phyloP scores from a whole-genome alignment of 306 rosid genomes.

The Dryas drummondii region DNA sequence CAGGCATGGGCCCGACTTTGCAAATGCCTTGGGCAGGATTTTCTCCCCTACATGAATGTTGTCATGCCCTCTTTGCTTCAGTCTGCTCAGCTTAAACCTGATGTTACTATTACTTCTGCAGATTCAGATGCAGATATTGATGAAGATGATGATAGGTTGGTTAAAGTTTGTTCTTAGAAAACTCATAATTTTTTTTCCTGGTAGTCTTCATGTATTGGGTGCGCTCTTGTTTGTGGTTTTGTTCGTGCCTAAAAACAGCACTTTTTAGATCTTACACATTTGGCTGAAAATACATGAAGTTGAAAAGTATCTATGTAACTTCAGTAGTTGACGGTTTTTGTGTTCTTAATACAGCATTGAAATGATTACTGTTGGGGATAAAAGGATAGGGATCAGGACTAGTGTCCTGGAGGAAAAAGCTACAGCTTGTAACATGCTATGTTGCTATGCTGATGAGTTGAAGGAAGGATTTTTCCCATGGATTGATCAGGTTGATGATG shows the following conservation, averaged over 20 bases:
- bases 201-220: background rate
- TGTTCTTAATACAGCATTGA: slow-evolving; percentile 63
- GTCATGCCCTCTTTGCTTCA: slow-evolving; percentile 97
- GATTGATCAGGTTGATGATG: slow-evolving; percentile 84
- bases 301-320: background rate
- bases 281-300: background rate
- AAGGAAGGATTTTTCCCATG: slow-evolving; percentile 98
- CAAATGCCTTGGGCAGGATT: slow-evolving; percentile 95
- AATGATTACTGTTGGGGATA: slow-evolving; percentile 94
- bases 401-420: slow-evolving; percentile 98
- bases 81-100: slow-evolving; percentile 96
- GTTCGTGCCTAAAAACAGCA: background rate
- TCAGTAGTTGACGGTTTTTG: background rate
- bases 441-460: slow-evolving; percentile 96
- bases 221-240: background rate
- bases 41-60: slow-evolving; percentile 92
- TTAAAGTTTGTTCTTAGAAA: background rate
- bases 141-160: slow-evolving; percentile 95
- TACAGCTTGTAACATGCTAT: slow-evolving; percentile 96
- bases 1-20: slow-evolving; percentile 99
- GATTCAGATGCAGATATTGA: slow-evolving; percentile 84
- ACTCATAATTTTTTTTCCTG: slow-evolving; percentile 6
- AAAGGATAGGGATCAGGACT: slow-evolving; percentile 93
- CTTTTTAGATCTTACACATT: background rate
- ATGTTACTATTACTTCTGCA: slow-evolving; percentile 91